Conservation (phyloP, 192 early-diverging fungal species). For the Tieghemiomyces parasiticus region DNA sequence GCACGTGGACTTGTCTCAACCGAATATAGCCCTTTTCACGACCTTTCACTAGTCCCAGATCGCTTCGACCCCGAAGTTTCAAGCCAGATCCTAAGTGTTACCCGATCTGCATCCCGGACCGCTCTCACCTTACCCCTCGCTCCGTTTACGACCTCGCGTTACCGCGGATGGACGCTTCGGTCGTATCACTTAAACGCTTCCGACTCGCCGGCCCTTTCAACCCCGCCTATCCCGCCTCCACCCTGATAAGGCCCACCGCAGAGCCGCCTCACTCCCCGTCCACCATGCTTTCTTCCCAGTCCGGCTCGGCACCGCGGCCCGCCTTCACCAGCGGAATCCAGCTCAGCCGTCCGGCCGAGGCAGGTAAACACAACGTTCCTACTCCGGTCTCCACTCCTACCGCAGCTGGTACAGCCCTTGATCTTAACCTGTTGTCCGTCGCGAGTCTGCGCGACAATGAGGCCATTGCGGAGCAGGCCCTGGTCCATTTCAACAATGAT, state of each 20-base stretch:
- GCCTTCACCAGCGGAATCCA: background rate
- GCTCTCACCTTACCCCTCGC: too few species aligned
- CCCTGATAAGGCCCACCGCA: background rate
- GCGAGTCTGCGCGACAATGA: background rate
- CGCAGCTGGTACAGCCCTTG: background rate
- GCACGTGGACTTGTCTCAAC: too few species aligned
- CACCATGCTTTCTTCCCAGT: background rate
- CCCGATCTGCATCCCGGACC: too few species aligned
- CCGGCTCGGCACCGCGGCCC: too few species aligned
- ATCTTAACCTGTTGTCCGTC: background rate
- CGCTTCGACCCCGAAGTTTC: too few species aligned
- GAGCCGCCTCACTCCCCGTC: background rate
- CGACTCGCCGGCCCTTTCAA: too few species aligned
- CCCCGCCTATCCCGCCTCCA: background rate
- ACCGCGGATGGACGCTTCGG: too few species aligned
- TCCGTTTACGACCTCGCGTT: too few species aligned
- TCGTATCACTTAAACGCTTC: too few species aligned
- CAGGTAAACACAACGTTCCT: background rate
- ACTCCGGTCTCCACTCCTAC: constrained; percentile 3
- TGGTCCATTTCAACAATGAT: background rate
- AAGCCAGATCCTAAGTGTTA: too few species aligned
- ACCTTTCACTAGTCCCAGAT: too few species aligned
- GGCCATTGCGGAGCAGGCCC: background rate
- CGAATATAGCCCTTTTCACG: too few species aligned
- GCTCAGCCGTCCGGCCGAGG: background rate